Evolutionary conservation across 148 eudicot species (phyloP).

Genomic region (Vaccinium darrowii): DNA sequence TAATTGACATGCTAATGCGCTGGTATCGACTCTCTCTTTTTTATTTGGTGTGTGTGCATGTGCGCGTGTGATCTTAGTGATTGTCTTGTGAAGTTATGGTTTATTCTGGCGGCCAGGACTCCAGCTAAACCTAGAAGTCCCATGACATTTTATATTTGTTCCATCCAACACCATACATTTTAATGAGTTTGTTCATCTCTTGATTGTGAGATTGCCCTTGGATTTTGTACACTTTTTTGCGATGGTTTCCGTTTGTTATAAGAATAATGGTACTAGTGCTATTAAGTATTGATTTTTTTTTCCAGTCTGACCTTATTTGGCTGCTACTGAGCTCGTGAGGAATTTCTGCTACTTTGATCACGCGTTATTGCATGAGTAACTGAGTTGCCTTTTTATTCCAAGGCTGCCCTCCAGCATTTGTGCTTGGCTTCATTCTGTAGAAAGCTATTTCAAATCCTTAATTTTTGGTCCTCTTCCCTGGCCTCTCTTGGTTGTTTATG

Average conservation of each 20-base stretch:
- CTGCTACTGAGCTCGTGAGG: background rate
- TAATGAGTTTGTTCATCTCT: background rate
- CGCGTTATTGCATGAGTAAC: background rate
- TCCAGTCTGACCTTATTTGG: background rate
- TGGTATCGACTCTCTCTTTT: background rate
- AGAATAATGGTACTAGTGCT: background rate
- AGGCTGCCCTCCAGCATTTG: background rate
- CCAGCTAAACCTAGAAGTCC: too few species aligned
- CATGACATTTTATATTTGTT: background rate
- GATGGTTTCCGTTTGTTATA: background rate
- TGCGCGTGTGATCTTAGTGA: background rate
- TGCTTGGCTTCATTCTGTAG: background rate
- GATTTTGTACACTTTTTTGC: background rate
- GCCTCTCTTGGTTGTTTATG: background rate
- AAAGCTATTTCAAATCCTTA: background rate
- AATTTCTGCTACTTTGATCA: background rate
- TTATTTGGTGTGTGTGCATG: too few species aligned
- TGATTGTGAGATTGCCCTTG: background rate
- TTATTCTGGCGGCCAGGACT: background rate
- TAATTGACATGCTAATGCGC: background rate
- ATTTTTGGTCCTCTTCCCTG: background rate
- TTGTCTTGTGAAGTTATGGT: background rate
- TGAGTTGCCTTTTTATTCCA: background rate
- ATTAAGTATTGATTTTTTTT: background rate
- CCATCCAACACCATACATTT: background rate